These are phyloP conservation scores for Ophiocordyceps camponoti-saundersi DNA, from an alignment of 2,329 filamentous ascomycete species.

Conservation along the genomic window DNA sequence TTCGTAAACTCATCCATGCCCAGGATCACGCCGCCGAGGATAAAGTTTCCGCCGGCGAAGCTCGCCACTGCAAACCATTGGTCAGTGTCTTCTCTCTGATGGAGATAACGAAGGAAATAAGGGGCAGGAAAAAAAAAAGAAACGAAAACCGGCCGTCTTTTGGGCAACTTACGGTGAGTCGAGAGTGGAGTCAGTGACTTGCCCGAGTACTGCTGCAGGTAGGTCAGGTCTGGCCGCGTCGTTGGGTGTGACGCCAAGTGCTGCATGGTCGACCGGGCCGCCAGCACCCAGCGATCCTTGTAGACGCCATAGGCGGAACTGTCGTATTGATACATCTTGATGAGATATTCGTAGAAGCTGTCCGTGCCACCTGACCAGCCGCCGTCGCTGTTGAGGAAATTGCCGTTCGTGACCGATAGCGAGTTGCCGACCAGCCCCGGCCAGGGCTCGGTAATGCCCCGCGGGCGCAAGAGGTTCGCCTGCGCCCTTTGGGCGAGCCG, in stretches of 20 bases:
- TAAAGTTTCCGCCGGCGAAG: slow-evolving; percentile 73
- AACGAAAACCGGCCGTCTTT: background rate
- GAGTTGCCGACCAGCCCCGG: slow-evolving; percentile 58
- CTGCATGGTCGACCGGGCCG: slow-evolving; percentile 58
- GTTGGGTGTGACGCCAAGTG: slow-evolving; percentile 54
- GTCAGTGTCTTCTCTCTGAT: too few species aligned
- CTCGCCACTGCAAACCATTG: slow-evolving; percentile 42
- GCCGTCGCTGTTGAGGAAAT: slow-evolving; percentile 48
- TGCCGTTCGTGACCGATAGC: slow-evolving; percentile 46
- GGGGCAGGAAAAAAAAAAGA: background rate
- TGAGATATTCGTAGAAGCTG: slow-evolving; percentile 76
- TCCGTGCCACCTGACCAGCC: slow-evolving; percentile 67
- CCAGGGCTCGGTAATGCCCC: slow-evolving; percentile 46
- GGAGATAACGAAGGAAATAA: too few species aligned
- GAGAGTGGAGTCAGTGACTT: slow-evolving; percentile 24
- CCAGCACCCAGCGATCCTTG: slow-evolving; percentile 57
- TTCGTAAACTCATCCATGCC: slow-evolving; percentile 47
- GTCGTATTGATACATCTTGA: slow-evolving; percentile 84
- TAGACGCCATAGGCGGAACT: slow-evolving; percentile 43
- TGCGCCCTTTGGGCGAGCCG: slow-evolving; percentile 50
- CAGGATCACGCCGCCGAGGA: slow-evolving; percentile 61
- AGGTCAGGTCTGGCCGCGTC: slow-evolving; percentile 53
- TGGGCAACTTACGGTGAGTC: slow-evolving; percentile 27
- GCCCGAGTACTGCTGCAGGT: slow-evolving; percentile 41
- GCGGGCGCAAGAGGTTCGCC: slow-evolving; percentile 49